Evolutionary conservation across 345 rosid species (phyloP).

Genomic region (Gossypium turneri): DNA sequence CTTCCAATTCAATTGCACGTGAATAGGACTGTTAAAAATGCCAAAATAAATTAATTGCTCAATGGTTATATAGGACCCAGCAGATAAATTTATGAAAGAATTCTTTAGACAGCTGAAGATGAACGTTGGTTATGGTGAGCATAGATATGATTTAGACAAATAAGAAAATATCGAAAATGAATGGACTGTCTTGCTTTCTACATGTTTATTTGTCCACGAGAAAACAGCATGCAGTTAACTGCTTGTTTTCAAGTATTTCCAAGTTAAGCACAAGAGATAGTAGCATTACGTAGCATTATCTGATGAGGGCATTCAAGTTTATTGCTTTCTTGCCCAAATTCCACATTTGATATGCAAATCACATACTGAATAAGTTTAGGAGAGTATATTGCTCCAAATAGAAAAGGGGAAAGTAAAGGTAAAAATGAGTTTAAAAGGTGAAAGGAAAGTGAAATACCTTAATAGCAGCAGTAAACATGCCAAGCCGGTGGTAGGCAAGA

Average conservation of each 20-base stretch:
- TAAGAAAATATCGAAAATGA: background rate
- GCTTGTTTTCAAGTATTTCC: background rate
- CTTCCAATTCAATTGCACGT: constrained; percentile 85
- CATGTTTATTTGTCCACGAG: background rate
- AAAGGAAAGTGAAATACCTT: constrained; percentile 47
- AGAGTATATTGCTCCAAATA: background rate
- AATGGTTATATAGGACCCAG: background rate
- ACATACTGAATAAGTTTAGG: background rate
- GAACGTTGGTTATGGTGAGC: background rate
- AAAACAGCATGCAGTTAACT: background rate
- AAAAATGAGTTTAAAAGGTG: background rate
- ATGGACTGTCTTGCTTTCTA: background rate
- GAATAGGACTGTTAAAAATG: constrained; percentile 63
- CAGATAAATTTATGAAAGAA: constrained; percentile 4
- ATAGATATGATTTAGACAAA: background rate
- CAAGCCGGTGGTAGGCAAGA: constrained; percentile 87
- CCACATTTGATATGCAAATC: background rate
- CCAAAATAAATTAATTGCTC: constrained; percentile 2
- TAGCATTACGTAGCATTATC: background rate
- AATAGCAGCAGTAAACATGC: constrained; percentile 91
- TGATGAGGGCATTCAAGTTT: background rate
- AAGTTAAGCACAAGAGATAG: background rate
- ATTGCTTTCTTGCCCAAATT: background rate
- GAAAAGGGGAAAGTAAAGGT: background rate
- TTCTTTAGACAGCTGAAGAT: background rate